phyloP scores from a whole-genome alignment of 1,284 basidiomycete species.

The Wallemia hederae region DNA sequence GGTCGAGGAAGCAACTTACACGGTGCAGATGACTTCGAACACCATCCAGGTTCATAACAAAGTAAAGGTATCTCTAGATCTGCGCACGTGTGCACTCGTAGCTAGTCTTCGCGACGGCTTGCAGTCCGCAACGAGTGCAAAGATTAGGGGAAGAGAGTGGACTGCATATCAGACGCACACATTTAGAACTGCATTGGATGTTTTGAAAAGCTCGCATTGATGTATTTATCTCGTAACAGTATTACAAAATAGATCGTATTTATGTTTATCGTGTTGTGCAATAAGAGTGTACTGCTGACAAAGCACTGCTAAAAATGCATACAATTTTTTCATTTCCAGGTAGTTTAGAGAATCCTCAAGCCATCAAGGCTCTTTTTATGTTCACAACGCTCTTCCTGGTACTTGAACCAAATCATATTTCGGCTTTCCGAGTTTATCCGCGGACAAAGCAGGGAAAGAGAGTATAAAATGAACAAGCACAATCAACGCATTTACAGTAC shows the following conservation, averaged over 20 bases:
- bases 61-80: background rate
- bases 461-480: no score
- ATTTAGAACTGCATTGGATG: background rate
- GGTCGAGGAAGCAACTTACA: background rate
- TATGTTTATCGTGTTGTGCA: no score
- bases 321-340: no score
- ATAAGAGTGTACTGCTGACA: no score
- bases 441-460: no score
- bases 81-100: background rate
- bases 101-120: background rate
- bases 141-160: background rate
- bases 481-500: no score
- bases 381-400: no score
- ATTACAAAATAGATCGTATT: background rate
- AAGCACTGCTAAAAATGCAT: no score
- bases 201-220: background rate
- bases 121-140: background rate
- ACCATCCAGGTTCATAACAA: background rate
- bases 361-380: no score
- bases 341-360: no score
- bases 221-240: background rate
- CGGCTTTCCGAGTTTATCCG: no score
- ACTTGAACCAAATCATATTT: no score
- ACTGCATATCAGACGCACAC: background rate
- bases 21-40: background rate